Conservation (phyloP, 306 rosid genomes). For the Betula pendula region DNA sequence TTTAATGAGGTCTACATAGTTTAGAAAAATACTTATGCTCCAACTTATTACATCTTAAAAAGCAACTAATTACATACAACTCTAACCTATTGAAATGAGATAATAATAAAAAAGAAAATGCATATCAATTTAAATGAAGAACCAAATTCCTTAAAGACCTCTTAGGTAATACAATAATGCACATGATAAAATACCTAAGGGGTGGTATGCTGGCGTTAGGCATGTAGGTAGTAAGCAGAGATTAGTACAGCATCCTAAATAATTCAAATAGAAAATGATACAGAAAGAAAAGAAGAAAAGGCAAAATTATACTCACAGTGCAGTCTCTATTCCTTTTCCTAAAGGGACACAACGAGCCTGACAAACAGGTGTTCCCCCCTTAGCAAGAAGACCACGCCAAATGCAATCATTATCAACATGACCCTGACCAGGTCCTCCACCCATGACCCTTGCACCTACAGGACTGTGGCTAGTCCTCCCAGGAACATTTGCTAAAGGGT, state of each 20-base stretch:
- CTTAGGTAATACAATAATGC: not conserved
- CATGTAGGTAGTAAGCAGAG: not conserved
- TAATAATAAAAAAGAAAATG: not conserved
- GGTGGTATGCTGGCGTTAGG: not conserved
- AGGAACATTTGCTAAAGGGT: constrained; percentile 47
- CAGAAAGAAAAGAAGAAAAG: not conserved
- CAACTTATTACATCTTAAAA: not conserved
- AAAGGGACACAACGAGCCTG: constrained; percentile 91
- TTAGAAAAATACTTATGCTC: not conserved
- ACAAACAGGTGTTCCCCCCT: constrained; percentile 98
- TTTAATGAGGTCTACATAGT: not conserved
- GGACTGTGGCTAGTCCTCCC: constrained; percentile 64
- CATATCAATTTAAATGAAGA: not conserved
- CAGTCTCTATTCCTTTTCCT: constrained; percentile 79
- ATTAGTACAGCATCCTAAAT: constrained; percentile 1
- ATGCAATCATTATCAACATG: constrained; percentile 70
- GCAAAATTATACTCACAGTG: constrained; percentile 73
- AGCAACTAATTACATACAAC: not conserved
- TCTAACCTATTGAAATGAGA: too few species aligned
- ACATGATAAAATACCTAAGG: not conserved
- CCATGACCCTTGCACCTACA: constrained; percentile 44
- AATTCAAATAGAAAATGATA: constrained; percentile 10
- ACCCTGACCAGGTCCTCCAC: constrained; percentile 50
- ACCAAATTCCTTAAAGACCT: not conserved
- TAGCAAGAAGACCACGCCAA: constrained; percentile 95